Base-by-base conservation (phyloP, 1,139 yeast species). In the Magnusiomyces tetraspermus region DNA sequence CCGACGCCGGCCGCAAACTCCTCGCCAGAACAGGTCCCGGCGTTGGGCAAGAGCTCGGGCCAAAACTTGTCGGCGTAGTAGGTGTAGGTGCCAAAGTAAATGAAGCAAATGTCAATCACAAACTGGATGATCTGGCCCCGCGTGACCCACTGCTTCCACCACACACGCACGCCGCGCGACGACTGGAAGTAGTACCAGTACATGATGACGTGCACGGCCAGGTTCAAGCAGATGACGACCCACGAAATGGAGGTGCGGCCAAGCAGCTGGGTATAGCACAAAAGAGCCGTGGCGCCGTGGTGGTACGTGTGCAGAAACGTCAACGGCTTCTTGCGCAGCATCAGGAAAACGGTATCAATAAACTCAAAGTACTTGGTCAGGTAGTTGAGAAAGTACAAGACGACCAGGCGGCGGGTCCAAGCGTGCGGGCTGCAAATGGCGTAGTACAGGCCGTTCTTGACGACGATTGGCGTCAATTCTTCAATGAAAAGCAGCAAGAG, bases 81-180 rank as follows among this genome's bases (percentile, higher is more conserved):
- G 50, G 73, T 70, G 76, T 87, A 90, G 53, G 96, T 83, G 53
- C 96, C 96, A 69, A 86, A 87, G 76, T 89, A 90, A 60, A 90
- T 95, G 67, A 89, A 89, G 47, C 78, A 80, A 67, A 92, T 79
- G 70, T 92, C 98, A 65, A 92, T 77, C 64, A 92, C 75, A 66
- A 92, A 92, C 74, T 92, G 98, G 64, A 86, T 79, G 72, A 92
- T 92, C 76, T 92, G 98, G 78, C 87, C 83, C 61, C 96, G 80
- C 51, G 98, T 92, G 62, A 92, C 97, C 97, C 97, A 92, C 74
- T 90, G 96, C 74, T 92, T 92, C 98, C 98, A 92, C 97, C 97
- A 90, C 55, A 92, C 97, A 63, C 92, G 83, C 67, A 90, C 86
- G 57, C 96, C 96, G 70, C 96, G 80, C 19, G 97, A 88, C 61